Evolutionary conservation across 768 basidiomycete species (phyloP), one percentile per base, ranked within the genome.

Genomic region (Tricholoma matsutake): DNA sequence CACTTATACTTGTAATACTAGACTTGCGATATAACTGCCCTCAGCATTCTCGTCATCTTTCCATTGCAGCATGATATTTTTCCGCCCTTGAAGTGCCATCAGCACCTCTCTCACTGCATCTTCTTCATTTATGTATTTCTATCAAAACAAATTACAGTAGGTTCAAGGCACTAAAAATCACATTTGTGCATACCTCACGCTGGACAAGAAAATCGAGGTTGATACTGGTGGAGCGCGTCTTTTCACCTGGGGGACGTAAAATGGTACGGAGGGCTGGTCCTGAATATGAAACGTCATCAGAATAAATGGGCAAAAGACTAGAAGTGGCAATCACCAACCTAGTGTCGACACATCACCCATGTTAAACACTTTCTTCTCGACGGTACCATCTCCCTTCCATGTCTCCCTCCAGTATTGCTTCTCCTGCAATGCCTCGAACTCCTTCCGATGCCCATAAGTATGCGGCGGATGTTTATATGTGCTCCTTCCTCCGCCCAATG

Each of bases 51-150:
- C 60, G 18, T 68, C 71, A 31, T 76, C 67, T 34, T 71, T 65
- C 74, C 78, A 77, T 11, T 65, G 59, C 7, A 90, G 72, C 65
- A 91, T 71, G 39, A 87, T 73, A 63, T 87, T 91, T 53, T 78
- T 81, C 57, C 81, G 79, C 0, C 92, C 92, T 78, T 93, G 91
- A 4, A 93, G 73, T 31, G 83, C 83, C 71, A 91, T 88, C 11
- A 93, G 76, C 2, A 92, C 77, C 66, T 94, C 92, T 3, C 92
- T 82, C 5, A 92, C 87, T 39, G 87, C 86, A 64, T 92, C 87
- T 54, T 85, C 81, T 72, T 94, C 92, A 56, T 85, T 71, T 25
- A 93, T 89, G 62, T 88, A 88, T 71, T 71, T 83, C 89, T 92
- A 25, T 4, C 6, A 29, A 56, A 39, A 55, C n/a, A 37, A 28